A percentile compares a stretch with the other conserved stretches of the same genome.
Conservation (phyloP, 2,329 filamentous ascomycete species). For the Fonsecaea pugnacius region DNA sequence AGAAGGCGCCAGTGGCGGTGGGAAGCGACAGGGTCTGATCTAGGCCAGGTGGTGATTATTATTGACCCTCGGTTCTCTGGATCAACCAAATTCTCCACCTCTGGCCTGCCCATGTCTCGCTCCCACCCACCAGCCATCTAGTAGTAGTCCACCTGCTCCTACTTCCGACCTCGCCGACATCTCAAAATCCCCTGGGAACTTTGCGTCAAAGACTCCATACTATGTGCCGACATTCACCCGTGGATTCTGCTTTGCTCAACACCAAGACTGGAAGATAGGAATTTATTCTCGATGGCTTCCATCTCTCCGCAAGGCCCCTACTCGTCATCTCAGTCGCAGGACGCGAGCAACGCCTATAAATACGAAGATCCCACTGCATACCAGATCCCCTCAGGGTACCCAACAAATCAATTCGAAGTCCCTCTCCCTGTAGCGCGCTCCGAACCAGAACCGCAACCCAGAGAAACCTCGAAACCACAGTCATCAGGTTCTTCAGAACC, state of each 20-base stretch:
- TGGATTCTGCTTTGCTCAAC: slow-evolving; percentile 13
- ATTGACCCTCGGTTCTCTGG: neutral
- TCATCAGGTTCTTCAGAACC: slow-evolving; percentile 30
- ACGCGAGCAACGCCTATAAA: slow-evolving; percentile 30
- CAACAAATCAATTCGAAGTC: slow-evolving; percentile 32
- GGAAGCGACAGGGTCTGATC: neutral
- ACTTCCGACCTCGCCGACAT: slow-evolving; percentile 20
- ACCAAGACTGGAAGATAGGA: slow-evolving; percentile 12
- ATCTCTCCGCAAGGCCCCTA: slow-evolving; percentile 29
- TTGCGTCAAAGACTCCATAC: slow-evolving; percentile 6
- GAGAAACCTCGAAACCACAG: slow-evolving; percentile 22
- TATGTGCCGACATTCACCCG: slow-evolving; percentile 35
- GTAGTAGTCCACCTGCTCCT: slow-evolving; percentile 6
- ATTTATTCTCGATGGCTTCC: slow-evolving; percentile 27
- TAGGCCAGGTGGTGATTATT: neutral
- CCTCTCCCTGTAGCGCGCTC: slow-evolving; percentile 23
- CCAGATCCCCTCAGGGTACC: slow-evolving; percentile 29
- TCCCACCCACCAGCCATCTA: slow-evolving; percentile 16
- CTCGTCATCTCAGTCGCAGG: slow-evolving; percentile 25
- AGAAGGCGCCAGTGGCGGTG: neutral
- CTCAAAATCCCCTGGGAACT: slow-evolving; percentile 8
- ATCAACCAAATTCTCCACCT: neutral
- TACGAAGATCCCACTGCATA: slow-evolving; percentile 33
- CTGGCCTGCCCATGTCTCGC: neutral
- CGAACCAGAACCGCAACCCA: slow-evolving; percentile 17